A percentile compares a stretch with the other conserved stretches of the same genome.
phyloP scores from a whole-genome alignment of 306 rosid species.

The Phaseolus lunatus region DNA sequence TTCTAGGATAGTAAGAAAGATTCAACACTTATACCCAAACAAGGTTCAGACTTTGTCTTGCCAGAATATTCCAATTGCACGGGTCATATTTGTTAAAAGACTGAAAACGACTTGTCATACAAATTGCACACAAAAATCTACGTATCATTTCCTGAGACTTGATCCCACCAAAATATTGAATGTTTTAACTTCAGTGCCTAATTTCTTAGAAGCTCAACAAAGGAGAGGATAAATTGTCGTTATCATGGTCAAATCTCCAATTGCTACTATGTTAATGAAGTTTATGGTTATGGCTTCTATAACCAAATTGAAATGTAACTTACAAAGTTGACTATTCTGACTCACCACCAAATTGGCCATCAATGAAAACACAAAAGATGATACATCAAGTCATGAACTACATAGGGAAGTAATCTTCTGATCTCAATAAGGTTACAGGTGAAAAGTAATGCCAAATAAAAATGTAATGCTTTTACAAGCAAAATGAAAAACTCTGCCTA shows the following conservation, averaged over 20 bases:
- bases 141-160: not conserved
- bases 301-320: constrained; percentile 9
- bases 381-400: constrained; percentile 20
- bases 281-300: not conserved
- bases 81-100: not conserved
- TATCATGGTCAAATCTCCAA: not conserved
- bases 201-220: not conserved
- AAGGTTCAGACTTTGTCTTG: not conserved
- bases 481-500: constrained; percentile 30
- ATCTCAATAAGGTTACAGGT: constrained; percentile 39
- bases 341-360: constrained; percentile 31
- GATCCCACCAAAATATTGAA: not conserved
- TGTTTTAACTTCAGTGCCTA: not conserved
- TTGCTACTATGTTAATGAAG: not conserved
- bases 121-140: not conserved
- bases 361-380: constrained; percentile 16
- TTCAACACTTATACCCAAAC: not conserved
- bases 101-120: not conserved
- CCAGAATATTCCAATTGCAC: not conserved
- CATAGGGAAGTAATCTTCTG: constrained; percentile 29
- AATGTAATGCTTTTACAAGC: constrained; percentile 32
- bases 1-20: not conserved
- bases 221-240: not conserved
- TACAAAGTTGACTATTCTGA: constrained; percentile 14
- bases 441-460: constrained; percentile 28